A percentile compares a stretch with the other conserved stretches of the same genome.
Evolutionary conservation across 768 basidiomycete species (phyloP).

Genomic region (Thelephora ganbajun): DNA sequence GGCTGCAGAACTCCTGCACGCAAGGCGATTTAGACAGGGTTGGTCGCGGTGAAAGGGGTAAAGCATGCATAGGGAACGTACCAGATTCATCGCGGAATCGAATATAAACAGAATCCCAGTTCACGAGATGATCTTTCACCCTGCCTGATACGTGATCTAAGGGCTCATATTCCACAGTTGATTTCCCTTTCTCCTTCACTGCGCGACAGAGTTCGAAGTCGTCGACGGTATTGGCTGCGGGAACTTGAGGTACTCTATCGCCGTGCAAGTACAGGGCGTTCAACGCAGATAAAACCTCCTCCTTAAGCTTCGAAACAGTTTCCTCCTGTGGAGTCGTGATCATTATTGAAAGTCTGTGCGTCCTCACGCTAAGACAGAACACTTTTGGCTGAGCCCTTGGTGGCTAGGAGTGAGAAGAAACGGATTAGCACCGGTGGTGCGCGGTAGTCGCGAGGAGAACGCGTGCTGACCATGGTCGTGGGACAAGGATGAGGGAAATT

Average conservation of each 20-base stretch:
- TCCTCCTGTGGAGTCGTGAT: slow-evolving; percentile 43
- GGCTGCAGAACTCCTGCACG: slow-evolving; percentile 44
- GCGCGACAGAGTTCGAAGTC: slow-evolving; percentile 57
- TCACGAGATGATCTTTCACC: slow-evolving; percentile 35
- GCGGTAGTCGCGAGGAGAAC: no score
- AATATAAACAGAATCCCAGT: slow-evolving; percentile 58
- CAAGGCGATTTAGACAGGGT: background rate
- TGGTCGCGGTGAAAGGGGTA: slow-evolving; percentile 1
- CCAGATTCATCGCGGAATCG: slow-evolving; percentile 53
- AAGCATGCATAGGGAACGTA: slow-evolving; percentile 21
- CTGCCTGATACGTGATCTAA: slow-evolving; percentile 28
- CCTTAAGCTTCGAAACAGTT: slow-evolving; percentile 43
- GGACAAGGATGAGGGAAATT: no score
- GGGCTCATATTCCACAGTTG: slow-evolving; percentile 36
- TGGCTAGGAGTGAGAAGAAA: slow-evolving; percentile 23
- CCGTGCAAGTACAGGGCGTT: slow-evolving; percentile 8
- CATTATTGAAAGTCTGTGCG: slow-evolving; percentile 57
- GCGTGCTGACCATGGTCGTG: no score
- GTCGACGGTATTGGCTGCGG: slow-evolving; percentile 19
- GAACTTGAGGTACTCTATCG: slow-evolving; percentile 20
- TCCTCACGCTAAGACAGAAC: slow-evolving; percentile 57
- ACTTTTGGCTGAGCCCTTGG: slow-evolving; percentile 42
- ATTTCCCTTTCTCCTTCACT: slow-evolving; percentile 34
- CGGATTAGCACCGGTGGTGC: background rate
- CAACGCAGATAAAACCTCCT: slow-evolving; percentile 24